Conservation (phyloP, 2,329 filamentous ascomycete species). For the Pseudocercospora cruenta region DNA sequence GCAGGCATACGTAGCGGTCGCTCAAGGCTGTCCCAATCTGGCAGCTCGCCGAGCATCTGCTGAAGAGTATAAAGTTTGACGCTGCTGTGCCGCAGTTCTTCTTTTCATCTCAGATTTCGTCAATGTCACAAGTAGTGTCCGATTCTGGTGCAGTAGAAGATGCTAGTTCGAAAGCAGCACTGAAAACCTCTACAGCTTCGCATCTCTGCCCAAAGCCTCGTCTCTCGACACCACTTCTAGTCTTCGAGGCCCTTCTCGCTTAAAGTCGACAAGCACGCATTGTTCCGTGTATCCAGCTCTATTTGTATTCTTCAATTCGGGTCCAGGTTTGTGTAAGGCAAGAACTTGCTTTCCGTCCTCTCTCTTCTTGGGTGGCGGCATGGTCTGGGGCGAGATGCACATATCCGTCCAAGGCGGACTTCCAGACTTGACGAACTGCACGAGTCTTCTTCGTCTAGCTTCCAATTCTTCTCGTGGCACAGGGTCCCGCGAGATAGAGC, state of each 20-base stretch:
- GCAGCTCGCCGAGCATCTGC: no score
- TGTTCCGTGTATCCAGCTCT: conserved; percentile 58
- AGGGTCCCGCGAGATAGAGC: conserved; percentile 30
- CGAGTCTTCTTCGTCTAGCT: conserved; percentile 56
- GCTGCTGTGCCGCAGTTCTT: no score
- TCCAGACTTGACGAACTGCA: conserved; percentile 56
- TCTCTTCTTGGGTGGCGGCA: conserved; percentile 43
- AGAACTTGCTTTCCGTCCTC: conserved; percentile 58
- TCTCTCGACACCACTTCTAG: conserved; percentile 54
- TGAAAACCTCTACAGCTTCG: conserved; percentile 18
- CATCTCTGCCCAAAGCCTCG: conserved; percentile 39
- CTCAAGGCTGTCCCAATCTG: no score
- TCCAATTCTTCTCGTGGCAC: conserved; percentile 45
- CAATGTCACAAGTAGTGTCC: background rate
- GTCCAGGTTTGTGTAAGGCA: conserved; percentile 58
- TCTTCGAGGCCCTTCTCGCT: conserved; percentile 59
- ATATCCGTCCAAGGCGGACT: conserved; percentile 49
- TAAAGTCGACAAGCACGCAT: conserved; percentile 61
- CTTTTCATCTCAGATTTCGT: background rate
- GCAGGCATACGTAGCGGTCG: no score
- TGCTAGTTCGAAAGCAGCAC: background rate
- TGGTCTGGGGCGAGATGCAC: conserved; percentile 46
- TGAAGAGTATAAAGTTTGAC: no score
- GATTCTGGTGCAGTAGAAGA: background rate
- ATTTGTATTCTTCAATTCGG: conserved; percentile 50